Percentiles rank a stretch among this genome's conserved stretches.
phyloP scores from a whole-genome alignment of 257 asterid genomes.

The Oldenlandia corymbosa region DNA sequence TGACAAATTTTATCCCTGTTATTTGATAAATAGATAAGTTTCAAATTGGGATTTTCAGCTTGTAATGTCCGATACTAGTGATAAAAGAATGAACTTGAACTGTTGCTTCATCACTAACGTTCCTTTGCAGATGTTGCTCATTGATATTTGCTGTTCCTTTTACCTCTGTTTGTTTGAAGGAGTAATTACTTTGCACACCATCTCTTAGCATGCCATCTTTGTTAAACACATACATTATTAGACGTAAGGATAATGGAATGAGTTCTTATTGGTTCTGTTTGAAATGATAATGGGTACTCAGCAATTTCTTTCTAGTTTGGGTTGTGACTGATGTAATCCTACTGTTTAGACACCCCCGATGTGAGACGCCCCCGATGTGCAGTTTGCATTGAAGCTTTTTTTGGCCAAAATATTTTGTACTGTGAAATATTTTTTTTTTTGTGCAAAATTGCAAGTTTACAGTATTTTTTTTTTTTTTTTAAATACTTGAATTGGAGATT shows the following conservation, averaged over 20 bases:
- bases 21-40: not conserved
- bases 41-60: not conserved
- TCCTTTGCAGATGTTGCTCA: not conserved
- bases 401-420: not conserved
- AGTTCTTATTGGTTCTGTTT: not conserved
- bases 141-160: not conserved
- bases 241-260: not conserved
- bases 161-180: not conserved
- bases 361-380: not conserved
- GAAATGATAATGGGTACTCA: not conserved
- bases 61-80: not conserved
- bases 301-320: not conserved
- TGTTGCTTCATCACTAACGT: not conserved
- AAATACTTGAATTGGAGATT: not conserved
- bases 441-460: not conserved
- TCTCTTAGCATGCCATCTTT: not conserved
- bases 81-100: not conserved
- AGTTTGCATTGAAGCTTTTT: not conserved
- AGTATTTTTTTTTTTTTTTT: not conserved
- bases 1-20: not conserved
- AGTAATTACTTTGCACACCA: not conserved
- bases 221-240: not conserved
- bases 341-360: not conserved
- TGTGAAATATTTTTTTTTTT: not conserved
- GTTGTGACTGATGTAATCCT: not conserved